Base-by-base conservation (phyloP, 495 filamentous ascomycete genomes). In the Xylaria bambusicola region DNA sequence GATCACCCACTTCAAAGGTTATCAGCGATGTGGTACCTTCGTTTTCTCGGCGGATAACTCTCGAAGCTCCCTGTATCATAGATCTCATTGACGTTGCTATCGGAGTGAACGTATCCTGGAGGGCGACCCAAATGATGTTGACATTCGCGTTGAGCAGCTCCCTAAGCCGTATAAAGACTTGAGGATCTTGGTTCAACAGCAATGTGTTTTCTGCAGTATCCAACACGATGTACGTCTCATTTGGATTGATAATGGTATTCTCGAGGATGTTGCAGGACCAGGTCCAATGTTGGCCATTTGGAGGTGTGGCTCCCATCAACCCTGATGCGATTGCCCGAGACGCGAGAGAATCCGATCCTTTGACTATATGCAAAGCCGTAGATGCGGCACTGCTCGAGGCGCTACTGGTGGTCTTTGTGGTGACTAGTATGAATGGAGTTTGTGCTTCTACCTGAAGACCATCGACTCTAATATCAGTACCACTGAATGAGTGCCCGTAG, bases 1-100 rank as follows among this genome's bases (percentile, higher is more conserved):
- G 52, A 18, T 50, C 45, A 3, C 51, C 42, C 17, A 58, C 21
- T 21, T 38, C 38, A 23, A 58, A 58, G 13, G 45, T 58, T n/a
- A 42, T 50, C 31, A 58, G 49, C 21, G 33, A 40, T 23, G 45
- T 58, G n/a, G 31, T 50, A 18, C 56, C 56, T 24, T 47, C 56
- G 21, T 58, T 58, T 8, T 58, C 56, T 13, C 56, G 56, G 13
- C 56, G 56, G 33, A 58, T 26, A 21, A 58, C 56, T 6, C 56
- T 6, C 12, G 56, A 47, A 4, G 56, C 49, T 15, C 56, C 56
- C 15, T 58, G 56, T 24, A 58, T 50, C 56, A 58, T 58, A 2
- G 56, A 47, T 41, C 49, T 50, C 8, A 50, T 18, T n/a, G 56
- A 58, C 5, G 6, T 40, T 21, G 44, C 45, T 15, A 27, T 35